Percentiles rank a stretch among this genome's conserved stretches.
Conservation (phyloP, 257 asterid species). For the Rubia yunnanensis region DNA sequence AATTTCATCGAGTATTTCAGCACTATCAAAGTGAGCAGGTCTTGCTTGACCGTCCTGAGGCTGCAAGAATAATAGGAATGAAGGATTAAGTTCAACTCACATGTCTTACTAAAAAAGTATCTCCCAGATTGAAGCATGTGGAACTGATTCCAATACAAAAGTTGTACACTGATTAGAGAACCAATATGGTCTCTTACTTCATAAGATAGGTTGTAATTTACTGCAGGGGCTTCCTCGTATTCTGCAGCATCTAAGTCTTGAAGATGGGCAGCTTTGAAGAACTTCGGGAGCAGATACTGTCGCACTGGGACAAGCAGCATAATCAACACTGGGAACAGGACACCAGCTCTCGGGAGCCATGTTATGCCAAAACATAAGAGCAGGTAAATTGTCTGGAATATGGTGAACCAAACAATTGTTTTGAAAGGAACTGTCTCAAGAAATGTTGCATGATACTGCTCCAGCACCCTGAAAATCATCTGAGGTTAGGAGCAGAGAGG, state of each 20-base stretch:
- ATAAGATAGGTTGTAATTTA: conserved; percentile 44
- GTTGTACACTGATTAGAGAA: not conserved
- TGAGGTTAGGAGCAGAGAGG: not conserved
- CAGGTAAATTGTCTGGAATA: conserved; percentile 78
- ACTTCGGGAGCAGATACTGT: conserved; percentile 75
- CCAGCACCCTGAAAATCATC: conserved; percentile 52
- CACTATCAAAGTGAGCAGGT: conserved; percentile 31
- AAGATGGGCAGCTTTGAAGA: conserved; percentile 79
- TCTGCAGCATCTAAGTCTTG: conserved; percentile 96
- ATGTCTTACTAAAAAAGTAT: not conserved
- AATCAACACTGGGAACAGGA: conserved; percentile 81
- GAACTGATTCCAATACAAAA: not conserved
- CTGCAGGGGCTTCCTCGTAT: conserved; percentile 88
- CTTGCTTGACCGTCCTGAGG: conserved; percentile 41
- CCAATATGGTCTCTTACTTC: conserved; percentile 35
- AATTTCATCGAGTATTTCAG: conserved; percentile 67
- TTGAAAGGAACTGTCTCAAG: conserved; percentile 92
- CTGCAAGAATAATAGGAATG: conserved; percentile 21
- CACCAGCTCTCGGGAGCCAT: conserved; percentile 96
- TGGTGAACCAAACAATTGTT: conserved; percentile 73
- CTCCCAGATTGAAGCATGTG: not conserved
- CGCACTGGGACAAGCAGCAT: conserved; percentile 94
- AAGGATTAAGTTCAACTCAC: not conserved
- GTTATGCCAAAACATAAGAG: conserved; percentile 87
- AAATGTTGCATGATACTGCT: conserved; percentile 71